These are phyloP conservation scores for Lunularia cruciata DNA, from an alignment of 225 moss, liverwort and hornwort genomes.

Conservation along the genomic window DNA sequence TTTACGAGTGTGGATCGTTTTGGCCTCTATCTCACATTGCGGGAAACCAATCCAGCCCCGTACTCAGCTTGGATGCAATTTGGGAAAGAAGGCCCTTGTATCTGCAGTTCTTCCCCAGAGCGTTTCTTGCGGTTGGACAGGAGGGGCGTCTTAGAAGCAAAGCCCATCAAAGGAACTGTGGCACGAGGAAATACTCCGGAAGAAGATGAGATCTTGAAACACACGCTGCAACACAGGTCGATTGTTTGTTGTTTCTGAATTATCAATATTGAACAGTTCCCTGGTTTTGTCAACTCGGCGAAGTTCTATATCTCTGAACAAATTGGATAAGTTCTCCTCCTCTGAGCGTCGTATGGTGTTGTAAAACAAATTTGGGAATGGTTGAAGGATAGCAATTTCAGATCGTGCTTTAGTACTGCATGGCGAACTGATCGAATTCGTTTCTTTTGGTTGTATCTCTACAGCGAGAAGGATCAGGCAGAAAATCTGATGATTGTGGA, in stretches of 20 bases:
- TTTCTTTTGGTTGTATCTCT: background rate
- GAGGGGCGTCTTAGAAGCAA: constrained; percentile 79
- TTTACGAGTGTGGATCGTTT: constrained; percentile 55
- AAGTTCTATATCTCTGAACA: too few relatives aligned
- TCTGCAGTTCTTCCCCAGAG: constrained; percentile 97
- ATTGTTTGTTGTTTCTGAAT: background rate
- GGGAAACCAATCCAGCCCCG: constrained; percentile 93
- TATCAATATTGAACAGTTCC: background rate
- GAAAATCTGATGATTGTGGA: constrained; percentile 99
- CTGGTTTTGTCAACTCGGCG: background rate
- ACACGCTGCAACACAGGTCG: constrained; percentile 80
- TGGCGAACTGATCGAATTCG: background rate
- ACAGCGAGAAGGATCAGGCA: constrained; percentile 95
- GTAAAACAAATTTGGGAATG: too few relatives aligned
- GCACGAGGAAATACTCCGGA: constrained; percentile 72
- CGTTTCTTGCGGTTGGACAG: constrained; percentile 84
- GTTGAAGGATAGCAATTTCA: too few relatives aligned
- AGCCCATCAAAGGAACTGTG: constrained; percentile 98
- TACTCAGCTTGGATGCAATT: constrained; percentile 97
- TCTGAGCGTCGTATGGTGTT: background rate
- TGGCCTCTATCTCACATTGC: constrained; percentile 80
- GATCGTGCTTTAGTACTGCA: too few relatives aligned
- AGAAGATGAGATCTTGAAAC: constrained; percentile 80
- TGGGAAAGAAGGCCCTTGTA: constrained; percentile 80
- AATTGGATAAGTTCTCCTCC: background rate